Conservation (phyloP, 345 rosid species). For the Clausena lansium region DNA sequence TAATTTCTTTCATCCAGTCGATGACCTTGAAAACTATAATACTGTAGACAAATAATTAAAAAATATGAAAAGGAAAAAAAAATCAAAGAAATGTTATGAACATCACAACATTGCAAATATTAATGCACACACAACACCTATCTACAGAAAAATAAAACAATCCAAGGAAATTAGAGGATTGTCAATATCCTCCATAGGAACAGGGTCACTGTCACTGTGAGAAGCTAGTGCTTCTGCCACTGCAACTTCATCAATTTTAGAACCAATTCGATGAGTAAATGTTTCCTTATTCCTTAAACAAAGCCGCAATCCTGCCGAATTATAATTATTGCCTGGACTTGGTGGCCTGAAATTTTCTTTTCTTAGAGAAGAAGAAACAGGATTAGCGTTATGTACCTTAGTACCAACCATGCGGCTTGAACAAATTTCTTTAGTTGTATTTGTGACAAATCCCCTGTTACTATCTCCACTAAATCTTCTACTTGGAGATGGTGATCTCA, state of each 20-base stretch:
- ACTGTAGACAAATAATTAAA: background rate
- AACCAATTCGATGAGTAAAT: constrained; percentile 49
- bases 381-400: constrained; percentile 20
- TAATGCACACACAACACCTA: constrained; percentile 8
- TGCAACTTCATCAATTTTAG: constrained; percentile 50
- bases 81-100: constrained; percentile 4
- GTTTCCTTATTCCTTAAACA: constrained; percentile 46
- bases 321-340: constrained; percentile 23
- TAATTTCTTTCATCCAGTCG: background rate
- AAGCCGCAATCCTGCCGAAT: constrained; percentile 20
- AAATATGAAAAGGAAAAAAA: background rate
- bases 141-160: constrained; percentile 84
- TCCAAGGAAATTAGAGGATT: constrained; percentile 86
- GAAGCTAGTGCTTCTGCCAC: constrained; percentile 35
- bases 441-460: constrained; percentile 22
- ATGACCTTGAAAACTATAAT: constrained; percentile 3
- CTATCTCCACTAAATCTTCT: constrained; percentile 48
- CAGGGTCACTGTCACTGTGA: constrained; percentile 25
- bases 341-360: constrained; percentile 34
- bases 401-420: constrained; percentile 32
- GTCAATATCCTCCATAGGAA: constrained; percentile 52
- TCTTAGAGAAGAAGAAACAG: constrained; percentile 33
- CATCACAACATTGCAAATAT: background rate
- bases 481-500: constrained; percentile 62
- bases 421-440: constrained; percentile 22